Evolutionary conservation across 306 rosid species (phyloP), one percentile per base, ranked within the genome.

Genomic region (Casuarina cunninghamiana): DNA sequence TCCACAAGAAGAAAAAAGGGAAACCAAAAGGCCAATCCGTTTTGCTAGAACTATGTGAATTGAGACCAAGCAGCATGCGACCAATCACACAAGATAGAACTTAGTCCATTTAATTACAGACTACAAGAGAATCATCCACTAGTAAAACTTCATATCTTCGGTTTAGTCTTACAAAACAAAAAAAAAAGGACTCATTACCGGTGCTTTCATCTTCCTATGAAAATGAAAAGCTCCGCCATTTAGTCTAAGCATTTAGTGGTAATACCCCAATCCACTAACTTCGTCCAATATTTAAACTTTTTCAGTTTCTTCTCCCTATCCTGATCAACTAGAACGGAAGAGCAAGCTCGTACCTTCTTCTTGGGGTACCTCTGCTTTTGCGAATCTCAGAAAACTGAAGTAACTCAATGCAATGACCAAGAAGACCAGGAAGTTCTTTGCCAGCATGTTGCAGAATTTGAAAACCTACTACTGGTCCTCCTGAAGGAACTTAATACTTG

Each of bases 311-410:
- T 78, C 49, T 51, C 60, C 43, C 50, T 19, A 35, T 42, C 12
- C 75, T 54, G 19, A 49, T 8, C 63, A 61, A 46, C 42, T 41
- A 78, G 62, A 45, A 39, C 44, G 58, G 72, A 67, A 39, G 55
- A 49, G 70, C 35, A 11, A 60, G 39, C 10, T 62, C 58, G 11
- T 79, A 88, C 96, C 92, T 85, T 92, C 97, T 51, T 89, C 82
- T 55, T 86, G 90, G 48, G 93, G 86, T 48, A 92, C 46, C 72
- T 55, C 82, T 21, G 93, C 76, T 48, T 83, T 84, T 15, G 87
- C 84, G 83, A 86, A 69, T 76, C 84, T 71, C 70, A 77, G 88
- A 76, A 81, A 78, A 26, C 54, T 46, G 80, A 88, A 85, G 81
- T 85, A 79, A 77, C 76, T 83, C 49, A 78, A 37, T 39, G 81